phyloP scores from a whole-genome alignment of 306 rosid genomes.

The Neltuma alba region DNA sequence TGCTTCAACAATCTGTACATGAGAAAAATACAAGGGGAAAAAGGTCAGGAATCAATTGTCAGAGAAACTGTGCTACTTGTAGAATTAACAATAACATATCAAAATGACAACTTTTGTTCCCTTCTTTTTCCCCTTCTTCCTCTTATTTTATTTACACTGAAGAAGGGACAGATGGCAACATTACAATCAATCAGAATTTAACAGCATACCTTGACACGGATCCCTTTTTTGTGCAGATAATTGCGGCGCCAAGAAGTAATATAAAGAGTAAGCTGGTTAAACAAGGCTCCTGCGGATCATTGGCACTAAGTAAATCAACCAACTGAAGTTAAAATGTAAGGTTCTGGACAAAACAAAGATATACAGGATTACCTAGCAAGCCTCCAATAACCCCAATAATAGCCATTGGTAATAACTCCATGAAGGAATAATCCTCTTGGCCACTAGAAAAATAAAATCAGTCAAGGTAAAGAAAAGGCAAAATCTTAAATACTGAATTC shows the following conservation, averaged over 20 bases:
- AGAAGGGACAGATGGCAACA: slow-evolving; percentile 22
- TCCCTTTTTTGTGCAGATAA: slow-evolving; percentile 92
- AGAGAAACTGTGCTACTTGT: slow-evolving; percentile 29
- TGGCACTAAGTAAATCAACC: slow-evolving; percentile 27
- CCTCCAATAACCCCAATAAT: slow-evolving; percentile 97
- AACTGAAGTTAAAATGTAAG: slow-evolving; percentile 23
- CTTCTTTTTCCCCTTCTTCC: slow-evolving; percentile 1
- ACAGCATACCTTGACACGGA: slow-evolving; percentile 73
- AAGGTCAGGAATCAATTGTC: slow-evolving; percentile 5
- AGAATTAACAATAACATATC: slow-evolving; percentile 27
- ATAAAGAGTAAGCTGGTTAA: slow-evolving; percentile 89
- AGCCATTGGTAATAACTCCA: slow-evolving; percentile 92
- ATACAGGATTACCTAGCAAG: slow-evolving; percentile 62
- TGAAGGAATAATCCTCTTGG: slow-evolving; percentile 97
- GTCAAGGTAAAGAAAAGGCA: slow-evolving; percentile 44
- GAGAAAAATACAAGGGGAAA: slow-evolving; percentile 6
- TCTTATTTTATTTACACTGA: slow-evolving; percentile 1
- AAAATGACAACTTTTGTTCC: slow-evolving; percentile 16
- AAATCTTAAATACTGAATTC: slow-evolving; percentile 41
- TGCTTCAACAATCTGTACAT: slow-evolving; percentile 84
- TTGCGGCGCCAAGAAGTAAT: slow-evolving; percentile 86
- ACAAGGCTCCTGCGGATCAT: slow-evolving; percentile 75
- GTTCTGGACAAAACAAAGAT: slow-evolving; percentile 9
- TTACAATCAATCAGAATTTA: slow-evolving; percentile 15
- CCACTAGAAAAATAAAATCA: slow-evolving; percentile 64